These are phyloP conservation scores for Leptographium lundbergii DNA, from an alignment of 2,329 filamentous ascomycete species.

Conservation along the genomic window DNA sequence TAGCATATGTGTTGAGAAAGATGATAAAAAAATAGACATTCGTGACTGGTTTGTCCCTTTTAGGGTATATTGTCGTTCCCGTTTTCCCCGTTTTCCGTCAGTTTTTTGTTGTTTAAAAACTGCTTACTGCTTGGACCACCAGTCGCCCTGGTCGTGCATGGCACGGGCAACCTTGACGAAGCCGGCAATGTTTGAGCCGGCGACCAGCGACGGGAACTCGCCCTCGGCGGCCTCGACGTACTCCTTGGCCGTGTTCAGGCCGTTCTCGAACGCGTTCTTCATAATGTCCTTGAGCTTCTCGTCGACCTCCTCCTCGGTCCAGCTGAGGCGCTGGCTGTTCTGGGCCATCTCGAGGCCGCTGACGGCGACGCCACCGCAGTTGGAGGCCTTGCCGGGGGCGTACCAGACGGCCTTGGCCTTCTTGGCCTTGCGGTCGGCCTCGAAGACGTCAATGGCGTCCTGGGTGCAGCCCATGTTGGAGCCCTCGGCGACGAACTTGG, in stretches of 20 bases:
- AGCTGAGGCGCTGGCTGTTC: conserved; percentile 78
- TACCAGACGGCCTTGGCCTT: conserved; percentile 71
- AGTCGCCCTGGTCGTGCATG: conserved; percentile 95
- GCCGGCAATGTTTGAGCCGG: conserved; percentile 92
- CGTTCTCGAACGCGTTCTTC: conserved; percentile 85
- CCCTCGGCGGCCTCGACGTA: conserved; percentile 70
- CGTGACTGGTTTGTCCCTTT: neutral
- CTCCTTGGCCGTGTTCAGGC: conserved; percentile 76
- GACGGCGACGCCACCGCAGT: conserved; percentile 93
- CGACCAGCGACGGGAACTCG: conserved; percentile 80
- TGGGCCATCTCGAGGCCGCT: conserved; percentile 98
- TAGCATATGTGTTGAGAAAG: neutral
- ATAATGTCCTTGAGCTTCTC: conserved; percentile 85
- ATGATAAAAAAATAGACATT: neutral
- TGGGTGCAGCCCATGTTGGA: conserved; percentile 99
- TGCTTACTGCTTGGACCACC: conserved; percentile 42
- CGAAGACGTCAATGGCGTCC: conserved; percentile 87
- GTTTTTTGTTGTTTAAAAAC: too few species aligned
- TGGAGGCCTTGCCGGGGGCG: conserved; percentile 91
- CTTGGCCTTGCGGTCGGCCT: conserved; percentile 61
- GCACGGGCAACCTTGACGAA: conserved; percentile 92
- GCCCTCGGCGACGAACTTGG: conserved; percentile 83
- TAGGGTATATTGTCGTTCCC: neutral
- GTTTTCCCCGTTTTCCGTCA: conserved; percentile 1
- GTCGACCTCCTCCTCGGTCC: conserved; percentile 86